Evolutionary conservation across 2,329 filamentous ascomycete species (phyloP), one percentile per base, ranked within the genome.

Genomic region (Neopestalotiopsis sp.): DNA sequence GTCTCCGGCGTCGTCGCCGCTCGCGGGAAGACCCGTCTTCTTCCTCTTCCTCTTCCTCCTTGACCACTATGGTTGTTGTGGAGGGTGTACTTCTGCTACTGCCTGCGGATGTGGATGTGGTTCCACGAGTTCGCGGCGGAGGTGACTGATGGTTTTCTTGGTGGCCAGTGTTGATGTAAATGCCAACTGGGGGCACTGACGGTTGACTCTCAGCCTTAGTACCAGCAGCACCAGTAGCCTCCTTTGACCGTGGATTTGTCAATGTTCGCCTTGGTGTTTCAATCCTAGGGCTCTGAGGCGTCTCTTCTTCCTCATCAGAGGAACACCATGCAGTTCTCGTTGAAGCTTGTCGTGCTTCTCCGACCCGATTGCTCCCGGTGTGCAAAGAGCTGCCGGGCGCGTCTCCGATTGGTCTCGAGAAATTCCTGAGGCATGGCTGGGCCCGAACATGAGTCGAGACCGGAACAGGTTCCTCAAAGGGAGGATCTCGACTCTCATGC

Each of bases 101-200:
- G n/a, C 6, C 5, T 24, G 45, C 5, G 24, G 17, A 2, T n/a
- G 20, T 34, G 2, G 20, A 12, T 4, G 57, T 28, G 13, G 57
- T 14, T 30, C 57, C 24, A 3, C 24, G 57, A 9, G 57, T 7
- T 30, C 57, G 1, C 24, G 57, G 24, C 4, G 24, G 13, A 30
- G 20, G n/a, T 14, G 30, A 34, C 9, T 28, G 9, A 24, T 59
- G 24, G 57, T 5, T 34, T 28, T 30, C 24, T 24, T 59, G 57
- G 24, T 30, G 20, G 20, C 57, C 57, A n/a, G 57, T 59, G 24
- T 59, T 59, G 24, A 59, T 59, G 57, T 59, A 59, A 9, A 59
- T 59, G 57, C 30, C 24, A 30, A 59, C 57, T 12, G 12, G 12
- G 17, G 57, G 57, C 13, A 30, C 57, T 34, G 10, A 24, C 24